phyloP scores from a whole-genome alignment of 2,329 filamentous ascomycete genomes.

The Beauveria asiatica region DNA sequence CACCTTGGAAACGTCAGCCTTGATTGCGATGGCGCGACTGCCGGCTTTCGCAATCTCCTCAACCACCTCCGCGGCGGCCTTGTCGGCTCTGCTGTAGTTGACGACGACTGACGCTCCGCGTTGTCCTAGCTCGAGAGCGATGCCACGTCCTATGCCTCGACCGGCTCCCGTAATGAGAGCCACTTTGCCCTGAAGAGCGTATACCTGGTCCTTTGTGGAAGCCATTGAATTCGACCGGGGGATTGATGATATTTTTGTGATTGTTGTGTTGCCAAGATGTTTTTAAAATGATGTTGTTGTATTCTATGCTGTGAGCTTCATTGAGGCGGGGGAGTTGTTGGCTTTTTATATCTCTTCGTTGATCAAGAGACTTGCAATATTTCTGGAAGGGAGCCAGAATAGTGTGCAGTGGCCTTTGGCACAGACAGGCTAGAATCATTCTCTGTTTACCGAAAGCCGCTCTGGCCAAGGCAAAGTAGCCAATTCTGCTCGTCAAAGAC shows the following conservation, averaged over 20 bases:
- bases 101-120: conserved; percentile 57
- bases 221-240: neutral
- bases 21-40: conserved; percentile 48
- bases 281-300: neutral
- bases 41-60: conserved; percentile 46
- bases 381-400: neutral
- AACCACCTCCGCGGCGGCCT: conserved; percentile 49
- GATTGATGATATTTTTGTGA: neutral
- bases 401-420: neutral
- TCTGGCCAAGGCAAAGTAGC: neutral
- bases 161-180: conserved; percentile 57
- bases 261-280: no score
- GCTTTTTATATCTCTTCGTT: neutral
- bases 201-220: neutral
- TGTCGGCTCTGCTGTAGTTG: conserved; percentile 53
- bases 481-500: neutral
- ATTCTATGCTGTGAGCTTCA: neutral
- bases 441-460: neutral
- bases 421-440: neutral
- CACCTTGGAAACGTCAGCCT: conserved; percentile 57
- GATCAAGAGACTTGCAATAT: neutral
- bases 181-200: conserved; percentile 32
- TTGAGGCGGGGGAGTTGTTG: neutral
- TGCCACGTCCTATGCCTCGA: conserved; percentile 58
- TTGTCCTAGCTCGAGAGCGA: conserved; percentile 57